Percentiles rank a stretch among this genome's conserved stretches.
These are phyloP conservation scores for Corymbia citriodora DNA, from an alignment of 441 rosid species.

Conservation along the genomic window DNA sequence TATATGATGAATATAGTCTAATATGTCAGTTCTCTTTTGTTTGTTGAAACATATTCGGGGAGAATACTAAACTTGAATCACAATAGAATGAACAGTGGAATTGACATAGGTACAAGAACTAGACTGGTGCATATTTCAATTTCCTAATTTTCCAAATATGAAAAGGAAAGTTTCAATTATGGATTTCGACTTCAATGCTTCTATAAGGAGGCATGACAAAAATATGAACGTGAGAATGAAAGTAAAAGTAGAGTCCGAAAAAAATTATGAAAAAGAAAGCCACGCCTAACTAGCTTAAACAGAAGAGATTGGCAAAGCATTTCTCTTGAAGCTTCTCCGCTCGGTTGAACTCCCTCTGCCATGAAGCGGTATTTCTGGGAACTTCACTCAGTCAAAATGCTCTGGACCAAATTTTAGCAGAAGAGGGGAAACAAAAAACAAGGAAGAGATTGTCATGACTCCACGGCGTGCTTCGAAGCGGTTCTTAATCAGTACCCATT, in stretches of 20 bases:
- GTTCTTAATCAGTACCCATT: not conserved
- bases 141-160: not conserved
- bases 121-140: not conserved
- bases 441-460: not conserved
- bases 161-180: not conserved
- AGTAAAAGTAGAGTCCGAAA: too few species aligned
- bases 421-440: not conserved
- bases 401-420: not conserved
- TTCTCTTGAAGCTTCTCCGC: not conserved
- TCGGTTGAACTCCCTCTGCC: not conserved
- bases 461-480: not conserved
- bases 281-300: not conserved
- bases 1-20: not conserved
- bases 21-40: not conserved
- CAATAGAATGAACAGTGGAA: not conserved
- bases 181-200: too few species aligned
- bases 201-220: too few species aligned
- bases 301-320: not conserved
- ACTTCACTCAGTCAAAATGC: not conserved
- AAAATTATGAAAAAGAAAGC: not conserved
- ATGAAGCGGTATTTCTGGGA: too few species aligned
- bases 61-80: not conserved
- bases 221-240: too few species aligned
- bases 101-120: not conserved
- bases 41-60: not conserved